Conservation (phyloP, 768 basidiomycete genomes). For the Calocera cornea region DNA sequence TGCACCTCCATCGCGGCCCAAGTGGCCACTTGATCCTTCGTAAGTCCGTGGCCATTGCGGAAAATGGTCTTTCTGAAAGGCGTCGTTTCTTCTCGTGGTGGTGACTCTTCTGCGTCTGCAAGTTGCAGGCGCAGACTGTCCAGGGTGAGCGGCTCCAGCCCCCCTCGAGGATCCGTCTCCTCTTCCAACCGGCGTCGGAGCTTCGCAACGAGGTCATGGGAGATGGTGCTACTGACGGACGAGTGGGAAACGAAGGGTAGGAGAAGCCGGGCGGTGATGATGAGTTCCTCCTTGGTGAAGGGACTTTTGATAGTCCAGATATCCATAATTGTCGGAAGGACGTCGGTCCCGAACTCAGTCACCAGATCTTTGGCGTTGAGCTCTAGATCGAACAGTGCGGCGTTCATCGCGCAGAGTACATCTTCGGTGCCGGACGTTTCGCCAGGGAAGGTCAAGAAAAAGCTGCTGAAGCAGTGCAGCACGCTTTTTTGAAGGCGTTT, state of each 20-base stretch:
- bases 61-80: constrained; percentile 56
- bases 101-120: constrained; percentile 9
- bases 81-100: neutral
- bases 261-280: constrained; percentile 56
- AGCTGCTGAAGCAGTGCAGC: constrained; percentile 44
- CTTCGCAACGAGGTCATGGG: constrained; percentile 35
- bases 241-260: constrained; percentile 50
- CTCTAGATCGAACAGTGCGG: constrained; percentile 59
- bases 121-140: constrained; percentile 50
- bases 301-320: constrained; percentile 74
- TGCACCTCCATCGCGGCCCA: constrained; percentile 74
- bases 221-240: constrained; percentile 27
- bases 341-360: constrained; percentile 41
- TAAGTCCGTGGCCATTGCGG: constrained; percentile 60
- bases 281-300: constrained; percentile 60
- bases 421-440: constrained; percentile 73
- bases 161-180: constrained; percentile 52
- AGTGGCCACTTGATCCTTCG: constrained; percentile 48
- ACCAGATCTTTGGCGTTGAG: constrained; percentile 56
- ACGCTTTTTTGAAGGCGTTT: constrained; percentile 33
- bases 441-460: constrained; percentile 49
- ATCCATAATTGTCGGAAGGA: constrained; percentile 51
- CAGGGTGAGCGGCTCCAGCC: constrained; percentile 49
- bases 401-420: constrained; percentile 53
- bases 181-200: constrained; percentile 43